These are phyloP conservation scores for Isabelozyma rhagii DNA, from an alignment of 805 yeast genomes.

Conservation along the genomic window DNA sequence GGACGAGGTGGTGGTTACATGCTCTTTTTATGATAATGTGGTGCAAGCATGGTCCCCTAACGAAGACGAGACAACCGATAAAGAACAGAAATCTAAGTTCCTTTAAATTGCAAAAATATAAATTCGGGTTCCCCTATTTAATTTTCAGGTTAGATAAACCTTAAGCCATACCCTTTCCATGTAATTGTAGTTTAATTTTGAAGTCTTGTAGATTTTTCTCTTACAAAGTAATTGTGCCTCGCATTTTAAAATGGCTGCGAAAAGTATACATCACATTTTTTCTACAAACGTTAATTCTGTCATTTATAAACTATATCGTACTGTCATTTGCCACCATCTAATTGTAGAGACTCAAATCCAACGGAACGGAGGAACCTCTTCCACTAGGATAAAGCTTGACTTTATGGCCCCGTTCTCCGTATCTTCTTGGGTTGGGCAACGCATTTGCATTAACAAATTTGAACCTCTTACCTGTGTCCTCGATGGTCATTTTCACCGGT, in stretches of 20 bases:
- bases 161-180: too few relatives aligned
- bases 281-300: too few relatives aligned
- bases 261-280: too few relatives aligned
- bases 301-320: neutral
- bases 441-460: conserved; percentile 63
- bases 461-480: conserved; percentile 57
- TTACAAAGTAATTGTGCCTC: too few relatives aligned
- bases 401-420: conserved; percentile 47
- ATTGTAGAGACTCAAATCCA: conserved; percentile 48
- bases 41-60: conserved; percentile 68
- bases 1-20: conserved; percentile 59
- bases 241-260: too few relatives aligned
- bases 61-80: neutral
- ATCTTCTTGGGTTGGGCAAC: conserved; percentile 84
- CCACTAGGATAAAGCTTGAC: conserved; percentile 92
- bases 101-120: neutral
- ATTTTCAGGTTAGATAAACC: too few relatives aligned
- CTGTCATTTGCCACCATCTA: neutral
- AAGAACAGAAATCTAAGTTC: neutral
- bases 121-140: too few relatives aligned
- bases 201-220: too few relatives aligned
- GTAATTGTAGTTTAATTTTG: too few relatives aligned
- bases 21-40: conserved; percentile 87
- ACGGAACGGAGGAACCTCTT: conserved; percentile 87
- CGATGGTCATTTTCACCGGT: conserved; percentile 45